A percentile compares a stretch with the other conserved stretches of the same genome.
Evolutionary conservation across 1,284 basidiomycete species (phyloP).

Genomic region (Volvariella surrecta): DNA sequence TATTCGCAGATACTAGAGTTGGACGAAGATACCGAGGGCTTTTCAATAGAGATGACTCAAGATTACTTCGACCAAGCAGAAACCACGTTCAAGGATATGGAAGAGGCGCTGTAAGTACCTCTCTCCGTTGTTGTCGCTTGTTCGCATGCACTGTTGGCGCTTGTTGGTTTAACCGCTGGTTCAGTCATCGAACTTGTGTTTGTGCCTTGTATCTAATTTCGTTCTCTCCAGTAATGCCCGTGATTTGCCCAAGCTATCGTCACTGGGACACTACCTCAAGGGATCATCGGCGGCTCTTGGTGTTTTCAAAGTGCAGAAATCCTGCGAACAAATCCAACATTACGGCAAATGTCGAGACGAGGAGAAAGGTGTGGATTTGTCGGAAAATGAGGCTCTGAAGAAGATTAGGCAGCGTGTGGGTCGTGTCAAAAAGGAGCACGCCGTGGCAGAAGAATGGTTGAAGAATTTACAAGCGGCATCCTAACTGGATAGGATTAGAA

Average conservation of each 20-base stretch:
- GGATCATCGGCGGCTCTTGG: slow-evolving; percentile 91
- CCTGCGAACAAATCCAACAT: slow-evolving; percentile 88
- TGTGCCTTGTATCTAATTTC: not conserved
- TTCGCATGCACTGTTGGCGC: slow-evolving; percentile 10
- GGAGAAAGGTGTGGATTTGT: slow-evolving; percentile 35
- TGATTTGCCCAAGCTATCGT: slow-evolving; percentile 60
- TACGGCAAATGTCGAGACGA: slow-evolving; percentile 61
- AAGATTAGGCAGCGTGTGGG: slow-evolving; percentile 40
- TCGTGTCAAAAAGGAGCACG: slow-evolving; percentile 30
- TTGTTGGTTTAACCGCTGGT: slow-evolving; percentile 8
- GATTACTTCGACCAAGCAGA: slow-evolving; percentile 79
- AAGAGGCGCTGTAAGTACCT: slow-evolving; percentile 73
- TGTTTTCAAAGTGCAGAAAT: slow-evolving; percentile 68
- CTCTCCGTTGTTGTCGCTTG: slow-evolving; percentile 6
- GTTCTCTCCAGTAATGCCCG: slow-evolving; percentile 36
- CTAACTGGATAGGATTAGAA: slow-evolving; percentile 9
- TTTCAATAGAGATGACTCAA: slow-evolving; percentile 69
- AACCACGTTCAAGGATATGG: slow-evolving; percentile 73
- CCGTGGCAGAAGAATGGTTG: slow-evolving; percentile 31
- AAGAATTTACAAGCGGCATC: slow-evolving; percentile 23
- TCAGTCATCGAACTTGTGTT: not conserved
- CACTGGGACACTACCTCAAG: slow-evolving; percentile 88
- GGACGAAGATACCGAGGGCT: slow-evolving; percentile 77
- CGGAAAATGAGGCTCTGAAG: slow-evolving; percentile 50
- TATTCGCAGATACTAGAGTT: slow-evolving; percentile 86